A percentile compares a stretch with the other conserved stretches of the same genome.
Conservation (phyloP, 768 basidiomycete genomes). For the Russula ochroleuca region DNA sequence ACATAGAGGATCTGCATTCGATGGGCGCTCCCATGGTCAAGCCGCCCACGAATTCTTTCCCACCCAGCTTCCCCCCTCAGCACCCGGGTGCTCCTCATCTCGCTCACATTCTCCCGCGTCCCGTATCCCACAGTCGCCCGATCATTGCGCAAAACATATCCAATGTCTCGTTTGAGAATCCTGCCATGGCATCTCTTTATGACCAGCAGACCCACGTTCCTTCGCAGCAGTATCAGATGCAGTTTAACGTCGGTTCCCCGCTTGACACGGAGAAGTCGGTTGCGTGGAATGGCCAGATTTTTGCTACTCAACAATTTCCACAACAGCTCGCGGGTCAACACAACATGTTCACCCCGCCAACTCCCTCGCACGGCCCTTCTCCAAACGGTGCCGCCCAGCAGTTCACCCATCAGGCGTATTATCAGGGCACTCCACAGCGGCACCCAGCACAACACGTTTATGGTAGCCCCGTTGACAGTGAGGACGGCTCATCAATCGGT, state of each 20-base stretch:
- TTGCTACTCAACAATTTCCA: conserved; percentile 24
- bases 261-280: conserved; percentile 32
- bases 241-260: conserved; percentile 21
- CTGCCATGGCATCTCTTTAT: conserved; percentile 45
- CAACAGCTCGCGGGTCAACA: conserved; percentile 22
- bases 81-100: conserved; percentile 25
- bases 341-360: conserved; percentile 22
- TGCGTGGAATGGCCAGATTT: conserved; percentile 32
- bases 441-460: conserved; percentile 31
- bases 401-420: conserved; percentile 29
- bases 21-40: conserved; percentile 38
- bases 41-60: conserved; percentile 36
- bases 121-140: conserved; percentile 36
- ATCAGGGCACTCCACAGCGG: conserved; percentile 33
- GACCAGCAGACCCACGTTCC: conserved; percentile 37
- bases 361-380: conserved; percentile 16
- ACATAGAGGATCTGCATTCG: conserved; percentile 29
- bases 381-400: conserved; percentile 22
- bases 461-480: conserved; percentile 36
- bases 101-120: conserved; percentile 32
- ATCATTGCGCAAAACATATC: conserved; percentile 45
- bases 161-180: conserved; percentile 49
- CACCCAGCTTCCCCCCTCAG: conserved; percentile 33
- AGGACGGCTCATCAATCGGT: conserved; percentile 39
- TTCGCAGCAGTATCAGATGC: conserved; percentile 33